Evolutionary conservation across 768 basidiomycete genomes (phyloP).

Genomic region (Boletellus ananas): DNA sequence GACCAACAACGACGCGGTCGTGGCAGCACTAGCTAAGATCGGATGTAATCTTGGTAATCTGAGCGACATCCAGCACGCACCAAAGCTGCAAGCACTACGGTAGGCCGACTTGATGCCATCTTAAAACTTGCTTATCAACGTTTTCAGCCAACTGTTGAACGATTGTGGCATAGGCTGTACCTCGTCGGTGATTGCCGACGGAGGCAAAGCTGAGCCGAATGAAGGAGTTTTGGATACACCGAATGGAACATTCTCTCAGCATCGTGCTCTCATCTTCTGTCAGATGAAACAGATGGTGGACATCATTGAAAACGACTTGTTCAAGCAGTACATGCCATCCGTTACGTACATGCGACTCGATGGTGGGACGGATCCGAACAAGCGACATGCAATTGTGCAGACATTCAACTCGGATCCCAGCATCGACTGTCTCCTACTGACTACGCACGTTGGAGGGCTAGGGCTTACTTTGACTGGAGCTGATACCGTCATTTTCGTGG

Average conservation of each 20-base stretch:
- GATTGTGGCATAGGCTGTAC: conserved; percentile 89
- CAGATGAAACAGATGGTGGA: conserved; percentile 99
- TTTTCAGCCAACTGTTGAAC: conserved; percentile 76
- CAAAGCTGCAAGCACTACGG: conserved; percentile 90
- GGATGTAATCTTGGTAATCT: conserved; percentile 46
- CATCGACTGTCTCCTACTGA: conserved; percentile 93
- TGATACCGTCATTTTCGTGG: conserved; percentile 98
- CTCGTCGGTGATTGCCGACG: conserved; percentile 42
- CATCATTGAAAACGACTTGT: conserved; percentile 91
- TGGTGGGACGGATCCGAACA: conserved; percentile 85
- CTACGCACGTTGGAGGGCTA: conserved; percentile 95
- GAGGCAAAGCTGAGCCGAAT: conserved; percentile 63
- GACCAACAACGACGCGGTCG: conserved; percentile 54
- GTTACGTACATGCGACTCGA: conserved; percentile 99
- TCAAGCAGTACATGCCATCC: conserved; percentile 88
- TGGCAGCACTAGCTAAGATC: conserved; percentile 53
- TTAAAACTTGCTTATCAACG: conserved; percentile 4
- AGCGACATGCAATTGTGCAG: conserved; percentile 95
- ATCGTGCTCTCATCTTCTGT: conserved; percentile 98
- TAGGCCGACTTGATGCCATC: conserved; percentile 34
- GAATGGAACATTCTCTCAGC: conserved; percentile 74
- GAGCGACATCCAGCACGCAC: conserved; percentile 85
- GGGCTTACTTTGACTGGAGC: conserved; percentile 96
- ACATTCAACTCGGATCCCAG: conserved; percentile 98
- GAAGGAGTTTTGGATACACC: conserved; percentile 49